Evolutionary conservation across 2,329 filamentous ascomycete genomes (phyloP).

Genomic region (Pseudocercospora crystallina): DNA sequence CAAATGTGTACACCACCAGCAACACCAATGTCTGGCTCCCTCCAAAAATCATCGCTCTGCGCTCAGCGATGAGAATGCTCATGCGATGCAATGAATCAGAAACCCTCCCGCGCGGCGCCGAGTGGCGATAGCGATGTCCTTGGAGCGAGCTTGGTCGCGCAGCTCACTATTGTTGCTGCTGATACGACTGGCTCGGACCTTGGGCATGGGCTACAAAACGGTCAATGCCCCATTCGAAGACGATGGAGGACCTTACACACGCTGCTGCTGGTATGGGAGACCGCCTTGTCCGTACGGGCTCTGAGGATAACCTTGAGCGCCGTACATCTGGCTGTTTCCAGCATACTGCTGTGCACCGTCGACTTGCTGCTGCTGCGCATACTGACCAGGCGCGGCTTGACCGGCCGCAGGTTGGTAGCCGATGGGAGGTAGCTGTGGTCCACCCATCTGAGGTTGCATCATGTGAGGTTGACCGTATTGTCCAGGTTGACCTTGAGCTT

Average conservation of each 20-base stretch:
- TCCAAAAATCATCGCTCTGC: conserved; percentile 8
- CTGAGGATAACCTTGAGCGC: conserved; percentile 51
- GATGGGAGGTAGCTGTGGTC: conserved; percentile 52
- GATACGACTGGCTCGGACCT: conserved; percentile 17
- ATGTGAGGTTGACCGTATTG: conserved; percentile 46
- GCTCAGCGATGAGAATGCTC: conserved; percentile 11
- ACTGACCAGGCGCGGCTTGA: conserved; percentile 44
- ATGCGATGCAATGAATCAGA: conserved; percentile 11
- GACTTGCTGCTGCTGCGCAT: conserved; percentile 46
- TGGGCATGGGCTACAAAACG: conserved; percentile 24
- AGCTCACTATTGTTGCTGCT: conserved; percentile 19
- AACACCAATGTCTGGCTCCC: conserved; percentile 8
- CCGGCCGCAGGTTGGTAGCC: conserved; percentile 51
- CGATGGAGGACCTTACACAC: conserved; percentile 28
- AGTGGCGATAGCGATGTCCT: conserved; percentile 1
- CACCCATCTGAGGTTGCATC: conserved; percentile 47
- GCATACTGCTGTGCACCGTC: conserved; percentile 53
- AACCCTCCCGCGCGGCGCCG: conserved; percentile 13
- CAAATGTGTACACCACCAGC: conserved; percentile 20
- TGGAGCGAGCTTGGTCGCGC: conserved; percentile 5
- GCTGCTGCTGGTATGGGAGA: conserved; percentile 46
- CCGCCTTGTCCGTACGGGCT: conserved; percentile 50
- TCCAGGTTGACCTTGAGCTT: conserved; percentile 49
- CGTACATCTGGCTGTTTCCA: conserved; percentile 43
- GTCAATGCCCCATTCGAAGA: conserved; percentile 21